Base-by-base conservation (phyloP, 2,329 filamentous ascomycete species). In the Cladosporium sp. region DNA sequence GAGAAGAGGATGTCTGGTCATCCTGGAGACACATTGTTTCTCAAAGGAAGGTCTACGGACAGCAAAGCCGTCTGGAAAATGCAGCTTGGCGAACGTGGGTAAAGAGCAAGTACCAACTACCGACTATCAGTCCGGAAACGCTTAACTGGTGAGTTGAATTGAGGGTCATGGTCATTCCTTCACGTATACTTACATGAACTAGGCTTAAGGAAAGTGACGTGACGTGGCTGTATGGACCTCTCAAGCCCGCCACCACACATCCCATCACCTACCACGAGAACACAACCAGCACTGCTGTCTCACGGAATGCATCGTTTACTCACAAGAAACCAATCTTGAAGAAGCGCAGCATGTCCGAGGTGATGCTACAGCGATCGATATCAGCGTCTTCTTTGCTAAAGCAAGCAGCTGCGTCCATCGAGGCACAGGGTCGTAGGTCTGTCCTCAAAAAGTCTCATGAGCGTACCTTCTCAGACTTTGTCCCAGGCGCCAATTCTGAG, bases 151-250 rank as follows among this genome's bases (percentile, higher is more conserved):
- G 79, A 73, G 88, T 83, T 30, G 25, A 21, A 23, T 34, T 18
- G 14, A 26, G 25, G 8, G 48, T 36, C 56, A 57, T n/a, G 5
- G 49, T 51, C 18, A 18, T 5, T 5, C 30, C 16, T 18, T 54
- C 18, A 48, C 23, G 39, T 58, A 28, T 67, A 64, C 77, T 82
- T 70, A 82, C 70, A 48, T 56, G 60, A 59, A 39, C 56, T 73
- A 97, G 93, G 93, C 84, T 97, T 67, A 99, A 98, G 77, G 95
- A 98, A 73, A 95, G 91, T 76, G 94, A 99, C 78, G 93, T 97
- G 34, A 97, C 94, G 54, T 99, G 94, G 95, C 83, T 99, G 0
- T 99, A 98, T 74, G 95, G 95, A 0, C 95, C 95, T 14, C 79
- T 97, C 58, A 94, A 97, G 76, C 90, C 89, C 0, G 89, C 89